Percentiles rank a stretch among this genome's conserved stretches.
Evolutionary conservation across 2,329 filamentous ascomycete genomes (phyloP).

Genomic region (Diaporthe aspalathi): DNA sequence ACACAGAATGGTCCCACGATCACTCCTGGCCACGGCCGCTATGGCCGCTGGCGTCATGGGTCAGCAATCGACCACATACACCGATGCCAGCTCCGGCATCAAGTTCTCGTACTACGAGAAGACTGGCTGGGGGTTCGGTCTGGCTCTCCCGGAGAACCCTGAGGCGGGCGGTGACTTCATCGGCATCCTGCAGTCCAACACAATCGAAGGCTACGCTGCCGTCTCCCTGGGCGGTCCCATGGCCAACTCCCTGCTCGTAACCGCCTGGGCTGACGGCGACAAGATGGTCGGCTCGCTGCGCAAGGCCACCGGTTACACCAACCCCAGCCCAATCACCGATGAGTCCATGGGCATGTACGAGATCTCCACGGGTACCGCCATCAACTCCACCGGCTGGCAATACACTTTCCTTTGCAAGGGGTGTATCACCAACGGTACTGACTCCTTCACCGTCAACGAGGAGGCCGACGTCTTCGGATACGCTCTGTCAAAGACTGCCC

Average conservation of each 20-base stretch:
- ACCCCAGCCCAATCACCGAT: conserved; percentile 53
- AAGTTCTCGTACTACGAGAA: conserved; percentile 39
- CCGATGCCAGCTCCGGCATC: conserved; percentile 36
- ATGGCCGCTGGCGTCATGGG: conserved; percentile 36
- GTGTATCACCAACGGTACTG: conserved; percentile 49
- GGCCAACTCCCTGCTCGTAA: conserved; percentile 56
- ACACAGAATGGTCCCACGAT: conserved; percentile 17
- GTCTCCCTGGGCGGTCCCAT: conserved; percentile 57
- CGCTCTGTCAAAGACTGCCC: conserved; percentile 50
- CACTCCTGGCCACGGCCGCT: conserved; percentile 36
- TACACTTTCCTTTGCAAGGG: conserved; percentile 61
- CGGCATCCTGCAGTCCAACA: conserved; percentile 60
- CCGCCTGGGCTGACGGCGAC: conserved; percentile 57
- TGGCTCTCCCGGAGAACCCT: conserved; percentile 61
- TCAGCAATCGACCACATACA: conserved; percentile 34
- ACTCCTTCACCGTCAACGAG: conserved; percentile 44
- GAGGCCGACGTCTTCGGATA: conserved; percentile 51
- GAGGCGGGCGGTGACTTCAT: conserved; percentile 61
- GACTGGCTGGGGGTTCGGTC: conserved; percentile 52
- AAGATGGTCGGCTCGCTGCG: conserved; percentile 46
- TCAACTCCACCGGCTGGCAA: conserved; percentile 59
- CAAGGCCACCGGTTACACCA: conserved; percentile 51
- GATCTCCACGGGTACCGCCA: conserved; percentile 58
- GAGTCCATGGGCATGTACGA: conserved; percentile 49
- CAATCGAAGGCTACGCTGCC: conserved; percentile 60